Evolutionary conservation across 192 early-diverging fungal species (phyloP), one percentile per base, ranked within the genome.

Genomic region (Gonapodya prolifera): DNA sequence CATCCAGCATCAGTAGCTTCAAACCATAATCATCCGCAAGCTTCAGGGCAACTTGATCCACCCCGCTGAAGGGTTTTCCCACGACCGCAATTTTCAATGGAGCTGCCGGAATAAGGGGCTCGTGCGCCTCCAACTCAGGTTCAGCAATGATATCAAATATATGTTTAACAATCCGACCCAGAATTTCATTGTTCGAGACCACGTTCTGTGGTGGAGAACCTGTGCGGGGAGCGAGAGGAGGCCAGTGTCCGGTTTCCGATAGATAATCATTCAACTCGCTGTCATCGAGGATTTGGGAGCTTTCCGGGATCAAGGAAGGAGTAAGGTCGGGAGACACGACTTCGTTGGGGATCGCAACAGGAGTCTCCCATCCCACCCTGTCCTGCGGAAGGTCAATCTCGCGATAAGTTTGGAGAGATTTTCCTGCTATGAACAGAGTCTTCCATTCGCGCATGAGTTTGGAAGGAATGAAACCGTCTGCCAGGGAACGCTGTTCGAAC

Each of bases 381-480:
- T 89, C 87, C 45, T 80, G 70, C 29, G 82, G 81, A 0, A 87
- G 45, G 23, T 82, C 81, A 1, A 83, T 69, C 35, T 83, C 77
- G 78, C 85, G 85, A 69, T 75, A 70, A 34, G 73, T 77, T 1
- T 80, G 34, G 36, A 89, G 45, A 31, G 85, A 76, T 69, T 81
- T 70, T 34, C 82, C 83, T n/a, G 80, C 75, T 8, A 82, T 35
- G 79, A 89, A 89, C 30, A 89, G 78, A 8, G 78, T 83, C 80
- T 89, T 89, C 87, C 87, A 89, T 71, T 89, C 86, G 2, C 84
- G 76, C 33, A 89, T 30, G 33, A 85, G 77, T 71, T 85, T 86
- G 69, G 35, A 34, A 29, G 86, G 86, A 1, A 85, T 75, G 33
- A 88, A 84, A 16, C 81, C 80, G 76, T 89, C 88, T 75, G 87